Percentiles rank a stretch among this genome's conserved stretches.
phyloP scores from a whole-genome alignment of 2,329 filamentous ascomycete species.

The Graphilbum ipis-grandicollis region DNA sequence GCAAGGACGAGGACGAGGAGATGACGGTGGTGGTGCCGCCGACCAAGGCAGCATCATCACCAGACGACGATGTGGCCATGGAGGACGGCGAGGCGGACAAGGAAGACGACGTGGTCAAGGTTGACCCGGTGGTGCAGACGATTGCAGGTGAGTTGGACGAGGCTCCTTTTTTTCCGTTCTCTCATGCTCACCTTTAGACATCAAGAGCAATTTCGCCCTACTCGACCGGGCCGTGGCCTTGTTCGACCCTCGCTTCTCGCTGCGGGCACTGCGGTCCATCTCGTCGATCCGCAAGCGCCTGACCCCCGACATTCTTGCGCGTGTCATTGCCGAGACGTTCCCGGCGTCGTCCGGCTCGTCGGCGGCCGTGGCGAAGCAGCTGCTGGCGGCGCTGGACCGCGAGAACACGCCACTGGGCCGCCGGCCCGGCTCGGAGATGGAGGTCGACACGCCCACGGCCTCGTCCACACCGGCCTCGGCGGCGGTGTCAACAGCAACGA shows the following conservation, averaged over 20 bases:
- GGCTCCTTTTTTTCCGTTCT: too few relatives aligned
- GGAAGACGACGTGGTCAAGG: slow-evolving; percentile 29
- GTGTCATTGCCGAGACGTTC: slow-evolving; percentile 70
- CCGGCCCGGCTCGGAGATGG: slow-evolving; percentile 46
- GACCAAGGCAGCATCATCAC: slow-evolving; percentile 16
- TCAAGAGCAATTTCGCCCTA: slow-evolving; percentile 83
- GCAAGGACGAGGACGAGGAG: slow-evolving; percentile 62
- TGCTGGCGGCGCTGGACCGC: slow-evolving; percentile 54
- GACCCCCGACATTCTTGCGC: slow-evolving; percentile 62
- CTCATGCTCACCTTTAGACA: slow-evolving; percentile 39
- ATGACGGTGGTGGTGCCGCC: slow-evolving; percentile 70
- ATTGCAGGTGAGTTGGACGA: slow-evolving; percentile 48
- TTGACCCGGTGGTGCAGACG: slow-evolving; percentile 43
- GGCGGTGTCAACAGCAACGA: neutral
- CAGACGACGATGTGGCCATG: slow-evolving; percentile 58
- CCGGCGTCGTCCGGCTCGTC: slow-evolving; percentile 36
- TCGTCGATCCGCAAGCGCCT: slow-evolving; percentile 88
- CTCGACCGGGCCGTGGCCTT: slow-evolving; percentile 81
- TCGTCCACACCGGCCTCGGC: neutral
- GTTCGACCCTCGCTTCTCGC: slow-evolving; percentile 89
- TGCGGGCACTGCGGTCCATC: slow-evolving; percentile 86
- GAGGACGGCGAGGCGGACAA: slow-evolving; percentile 34
- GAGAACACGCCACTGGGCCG: slow-evolving; percentile 45
- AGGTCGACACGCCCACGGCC: slow-evolving; percentile 40
- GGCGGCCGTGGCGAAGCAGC: slow-evolving; percentile 47